phyloP scores from a whole-genome alignment of 805 yeast genomes.

The Spathaspora girioi region DNA sequence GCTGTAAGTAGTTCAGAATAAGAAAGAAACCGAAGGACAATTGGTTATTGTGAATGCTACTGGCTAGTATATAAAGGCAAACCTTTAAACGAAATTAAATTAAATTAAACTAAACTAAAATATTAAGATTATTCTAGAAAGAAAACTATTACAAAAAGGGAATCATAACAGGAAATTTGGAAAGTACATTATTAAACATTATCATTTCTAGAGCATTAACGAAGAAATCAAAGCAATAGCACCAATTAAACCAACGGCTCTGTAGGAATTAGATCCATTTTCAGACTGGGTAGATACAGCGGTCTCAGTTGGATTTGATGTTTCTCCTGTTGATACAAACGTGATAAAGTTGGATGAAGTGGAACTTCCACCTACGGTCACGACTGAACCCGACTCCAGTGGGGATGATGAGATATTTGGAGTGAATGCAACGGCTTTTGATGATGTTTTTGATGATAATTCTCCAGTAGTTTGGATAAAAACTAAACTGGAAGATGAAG shows the following conservation, averaged over 20 bases:
- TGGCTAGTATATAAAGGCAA: too few relatives aligned
- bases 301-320: background rate
- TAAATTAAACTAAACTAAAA: too few relatives aligned
- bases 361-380: background rate
- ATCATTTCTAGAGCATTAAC: background rate
- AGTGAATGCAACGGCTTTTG: background rate
- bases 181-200: background rate
- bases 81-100: too few relatives aligned
- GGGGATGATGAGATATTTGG: background rate
- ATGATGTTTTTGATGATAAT: background rate
- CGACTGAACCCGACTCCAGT: background rate
- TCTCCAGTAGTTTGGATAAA: conserved; percentile 5
- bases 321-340: background rate
- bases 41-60: too few relatives aligned
- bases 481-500: conserved; percentile 8
- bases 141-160: background rate
- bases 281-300: conserved; percentile 40
- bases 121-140: too few relatives aligned
- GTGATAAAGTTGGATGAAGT: background rate
- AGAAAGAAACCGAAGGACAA: too few relatives aligned
- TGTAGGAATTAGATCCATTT: conserved; percentile 1
- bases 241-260: background rate
- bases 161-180: background rate
- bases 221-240: conserved; percentile 2
- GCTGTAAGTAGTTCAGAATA: background rate